A percentile compares a stretch with the other conserved stretches of the same genome.
Evolutionary conservation across 2,329 filamentous ascomycete genomes (phyloP).

Genomic region (Colletotrichum gigasporum): DNA sequence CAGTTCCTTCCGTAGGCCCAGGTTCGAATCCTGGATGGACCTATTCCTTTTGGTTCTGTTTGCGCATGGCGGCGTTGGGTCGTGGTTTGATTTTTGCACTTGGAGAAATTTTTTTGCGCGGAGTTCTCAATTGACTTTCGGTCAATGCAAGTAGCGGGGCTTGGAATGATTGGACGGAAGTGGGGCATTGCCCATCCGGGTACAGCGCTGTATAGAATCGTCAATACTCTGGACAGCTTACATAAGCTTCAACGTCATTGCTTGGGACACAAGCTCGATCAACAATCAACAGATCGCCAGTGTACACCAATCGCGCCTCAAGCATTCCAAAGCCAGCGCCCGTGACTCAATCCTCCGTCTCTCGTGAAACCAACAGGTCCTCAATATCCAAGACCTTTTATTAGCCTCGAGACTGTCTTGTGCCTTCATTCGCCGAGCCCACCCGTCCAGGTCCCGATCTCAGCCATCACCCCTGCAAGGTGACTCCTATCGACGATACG

Average conservation of each 20-base stretch:
- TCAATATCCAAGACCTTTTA: not conserved
- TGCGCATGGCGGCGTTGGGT: fast-evolving
- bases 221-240: too few species aligned
- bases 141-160: conserved; percentile 3
- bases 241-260: conserved; percentile 23
- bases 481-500: conserved; percentile 14
- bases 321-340: conserved; percentile 9
- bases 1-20: conserved; percentile 28
- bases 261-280: conserved; percentile 1
- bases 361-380: not conserved
- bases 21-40: conserved; percentile 33
- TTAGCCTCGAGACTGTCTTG: not conserved
- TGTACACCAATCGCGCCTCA: conserved; percentile 7
- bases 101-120: not conserved
- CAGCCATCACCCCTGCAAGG: conserved; percentile 16
- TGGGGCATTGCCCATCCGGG: not conserved
- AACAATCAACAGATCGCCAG: conserved; percentile 25
- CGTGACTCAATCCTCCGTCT: not conserved
- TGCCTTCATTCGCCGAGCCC: not conserved
- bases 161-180: too few species aligned
- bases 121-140: not conserved
- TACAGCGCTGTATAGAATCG: too few species aligned
- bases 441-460: not conserved
- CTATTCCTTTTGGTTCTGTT: not conserved
- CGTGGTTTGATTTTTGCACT: not conserved